Evolutionary conservation across 169 alveolate genomes (phyloP).

Genomic region (Plasmodium gonderi): DNA sequence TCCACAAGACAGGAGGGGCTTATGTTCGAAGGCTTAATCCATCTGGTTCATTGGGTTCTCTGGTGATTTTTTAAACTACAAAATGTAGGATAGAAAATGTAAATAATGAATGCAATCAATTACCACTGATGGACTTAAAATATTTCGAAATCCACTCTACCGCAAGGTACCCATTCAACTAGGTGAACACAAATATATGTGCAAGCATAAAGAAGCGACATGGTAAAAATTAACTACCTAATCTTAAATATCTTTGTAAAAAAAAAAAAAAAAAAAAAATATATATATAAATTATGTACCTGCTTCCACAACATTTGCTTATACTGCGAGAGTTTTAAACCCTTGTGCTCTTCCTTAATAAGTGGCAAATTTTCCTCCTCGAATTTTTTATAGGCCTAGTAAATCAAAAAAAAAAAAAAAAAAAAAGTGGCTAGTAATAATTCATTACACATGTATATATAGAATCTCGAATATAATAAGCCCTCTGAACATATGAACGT

Average conservation of each 20-base stretch:
- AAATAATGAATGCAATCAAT: not conserved
- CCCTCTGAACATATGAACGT: too few relatives aligned
- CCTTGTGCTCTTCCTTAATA: slow-evolving; percentile 81
- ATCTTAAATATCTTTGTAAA: not conserved
- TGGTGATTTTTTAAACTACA: slow-evolving; percentile 62
- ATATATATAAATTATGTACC: slow-evolving; percentile 43
- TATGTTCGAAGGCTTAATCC: slow-evolving; percentile 7
- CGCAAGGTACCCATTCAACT: not conserved
- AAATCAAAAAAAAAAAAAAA: not conserved
- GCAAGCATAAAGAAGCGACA: not conserved
- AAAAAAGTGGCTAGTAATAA: not conserved
- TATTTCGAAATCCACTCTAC: not conserved
- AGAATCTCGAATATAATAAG: too few relatives aligned
- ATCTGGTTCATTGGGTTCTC: slow-evolving; percentile 71
- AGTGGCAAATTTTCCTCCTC: slow-evolving; percentile 83
- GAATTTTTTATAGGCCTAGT: slow-evolving; percentile 81
- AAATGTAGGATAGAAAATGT: not conserved
- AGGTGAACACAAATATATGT: not conserved
- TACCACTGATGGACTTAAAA: not conserved
- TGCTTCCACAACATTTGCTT: slow-evolving; percentile 85
- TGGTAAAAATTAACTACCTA: not conserved
- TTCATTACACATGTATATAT: not conserved
- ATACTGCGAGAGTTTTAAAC: slow-evolving; percentile 83
- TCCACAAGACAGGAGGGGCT: not conserved
- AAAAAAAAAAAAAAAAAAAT: not conserved